Evolutionary conservation across 2,329 filamentous ascomycete genomes (phyloP), one percentile per base, ranked within the genome.

Genomic region (Cercospora sp.): DNA sequence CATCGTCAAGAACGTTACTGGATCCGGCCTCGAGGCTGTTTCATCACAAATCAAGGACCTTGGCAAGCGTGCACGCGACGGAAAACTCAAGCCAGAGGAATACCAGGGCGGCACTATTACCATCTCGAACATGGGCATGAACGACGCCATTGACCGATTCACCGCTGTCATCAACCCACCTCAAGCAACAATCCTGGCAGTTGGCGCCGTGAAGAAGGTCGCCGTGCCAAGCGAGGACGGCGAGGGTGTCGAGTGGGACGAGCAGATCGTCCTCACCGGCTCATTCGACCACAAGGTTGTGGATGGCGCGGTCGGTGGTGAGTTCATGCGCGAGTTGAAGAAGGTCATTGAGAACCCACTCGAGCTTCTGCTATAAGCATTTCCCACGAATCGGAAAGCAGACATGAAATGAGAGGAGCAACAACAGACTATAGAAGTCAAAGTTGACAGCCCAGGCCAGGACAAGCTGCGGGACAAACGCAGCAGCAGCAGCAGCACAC

Each of bases 41-140:
- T 97, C 93, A 65, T 83, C 86, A 77, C 87, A 92, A 81, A 90
- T 99, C 85, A 98, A 98, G 87, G 93, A 97, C 79, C 91, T 99
- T 66, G 94, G 94, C 80, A 97, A 97, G 89, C 92, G 93, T 80
- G 95, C 95, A 71, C 89, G 93, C 70, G 95, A 98, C 76, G 92
- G 92, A 84, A 99, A 98, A 89, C 91, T 99, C 77, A 98, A 98
- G 90, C 95, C 95, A 59, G 94, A 99, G 82, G 94, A 99, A 84
- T 99, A 97, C 89, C 94, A 97, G 87, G 95, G 95, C 66, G 95
- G 95, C 81, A 97, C 93, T 80, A 97, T 99, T 84, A 97, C 94
- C 82, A 98, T 99, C 84, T 97, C 92, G 85, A 99, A 99, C 89
- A 97, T 99, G 95, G 95, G 95, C 82, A 99, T 99, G 95, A 99